Percentiles rank a stretch among this genome's conserved stretches.
Evolutionary conservation across 202 grass and related monocot species (phyloP).

Genomic region (Schoenoplectus tabernaemontani): DNA sequence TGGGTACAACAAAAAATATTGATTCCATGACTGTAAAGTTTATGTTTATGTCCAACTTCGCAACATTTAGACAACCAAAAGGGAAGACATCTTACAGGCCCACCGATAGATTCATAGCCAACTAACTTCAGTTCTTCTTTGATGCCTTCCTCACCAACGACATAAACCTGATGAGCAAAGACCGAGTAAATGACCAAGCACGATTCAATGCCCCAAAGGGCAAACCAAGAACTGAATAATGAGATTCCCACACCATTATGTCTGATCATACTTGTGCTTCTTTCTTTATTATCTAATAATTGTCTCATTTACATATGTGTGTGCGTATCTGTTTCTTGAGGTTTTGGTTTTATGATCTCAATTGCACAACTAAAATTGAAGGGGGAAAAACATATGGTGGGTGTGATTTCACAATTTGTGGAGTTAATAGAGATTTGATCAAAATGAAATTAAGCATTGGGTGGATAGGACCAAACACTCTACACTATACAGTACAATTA

Average conservation of each 20-base stretch:
- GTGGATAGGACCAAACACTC: not conserved
- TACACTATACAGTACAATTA: not conserved
- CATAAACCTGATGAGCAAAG: constrained; percentile 65
- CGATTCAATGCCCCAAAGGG: not conserved
- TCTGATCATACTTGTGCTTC: not conserved
- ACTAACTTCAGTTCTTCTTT: constrained; percentile 83
- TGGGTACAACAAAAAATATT: not conserved
- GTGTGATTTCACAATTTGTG: not conserved
- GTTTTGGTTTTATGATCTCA: not conserved
- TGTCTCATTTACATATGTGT: not conserved
- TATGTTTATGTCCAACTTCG: not conserved
- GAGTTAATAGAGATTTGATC: not conserved
- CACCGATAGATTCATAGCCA: constrained; percentile 89
- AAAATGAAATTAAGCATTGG: not conserved
- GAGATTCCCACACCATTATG: not conserved
- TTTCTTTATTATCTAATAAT: not conserved
- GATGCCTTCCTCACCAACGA: constrained; percentile 91
- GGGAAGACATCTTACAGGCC: constrained; percentile 55
- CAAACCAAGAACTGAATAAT: not conserved
- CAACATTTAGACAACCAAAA: not conserved
- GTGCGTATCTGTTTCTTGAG: not conserved
- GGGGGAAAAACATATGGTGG: not conserved
- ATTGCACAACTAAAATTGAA: not conserved
- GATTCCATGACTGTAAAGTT: not conserved
- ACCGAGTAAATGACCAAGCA: constrained; percentile 22